phyloP scores from a whole-genome alignment of 2,329 filamentous ascomycete genomes.

The Fusarium sambucinum region DNA sequence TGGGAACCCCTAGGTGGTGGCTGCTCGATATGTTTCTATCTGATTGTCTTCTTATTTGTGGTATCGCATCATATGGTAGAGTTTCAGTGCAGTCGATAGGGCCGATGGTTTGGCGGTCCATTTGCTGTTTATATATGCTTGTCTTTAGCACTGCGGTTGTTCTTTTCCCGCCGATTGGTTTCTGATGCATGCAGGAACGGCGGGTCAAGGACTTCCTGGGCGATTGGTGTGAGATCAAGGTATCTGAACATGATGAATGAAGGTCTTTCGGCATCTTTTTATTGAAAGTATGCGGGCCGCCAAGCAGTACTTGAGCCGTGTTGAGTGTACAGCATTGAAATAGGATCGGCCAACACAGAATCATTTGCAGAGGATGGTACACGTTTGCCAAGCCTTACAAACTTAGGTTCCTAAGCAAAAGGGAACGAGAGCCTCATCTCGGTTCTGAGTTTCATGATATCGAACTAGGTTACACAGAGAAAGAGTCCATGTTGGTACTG shows the following conservation, averaged over 20 bases:
- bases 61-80: neutral
- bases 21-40: neutral
- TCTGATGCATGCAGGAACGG: neutral
- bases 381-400: neutral
- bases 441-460: constrained; percentile 21
- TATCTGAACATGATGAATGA: neutral
- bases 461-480: constrained; percentile 14
- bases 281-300: constrained; percentile 28
- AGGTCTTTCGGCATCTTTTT: constrained; percentile 1
- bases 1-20: neutral
- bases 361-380: neutral
- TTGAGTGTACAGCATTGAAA: constrained; percentile 15
- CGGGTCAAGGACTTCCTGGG: neutral
- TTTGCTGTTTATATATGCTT: neutral
- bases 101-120: neutral
- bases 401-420: neutral
- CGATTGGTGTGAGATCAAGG: neutral
- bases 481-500: constrained; percentile 4
- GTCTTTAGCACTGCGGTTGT: neutral
- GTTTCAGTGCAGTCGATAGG: neutral
- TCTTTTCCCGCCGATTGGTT: constrained; percentile 1
- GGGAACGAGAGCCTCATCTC: constrained; percentile 6
- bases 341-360: neutral
- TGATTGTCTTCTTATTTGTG: neutral
- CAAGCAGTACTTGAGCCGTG: constrained; percentile 20